These are phyloP conservation scores for Hypoxylon subgilvum DNA, from an alignment of 495 filamentous ascomycete species.

Conservation along the genomic window DNA sequence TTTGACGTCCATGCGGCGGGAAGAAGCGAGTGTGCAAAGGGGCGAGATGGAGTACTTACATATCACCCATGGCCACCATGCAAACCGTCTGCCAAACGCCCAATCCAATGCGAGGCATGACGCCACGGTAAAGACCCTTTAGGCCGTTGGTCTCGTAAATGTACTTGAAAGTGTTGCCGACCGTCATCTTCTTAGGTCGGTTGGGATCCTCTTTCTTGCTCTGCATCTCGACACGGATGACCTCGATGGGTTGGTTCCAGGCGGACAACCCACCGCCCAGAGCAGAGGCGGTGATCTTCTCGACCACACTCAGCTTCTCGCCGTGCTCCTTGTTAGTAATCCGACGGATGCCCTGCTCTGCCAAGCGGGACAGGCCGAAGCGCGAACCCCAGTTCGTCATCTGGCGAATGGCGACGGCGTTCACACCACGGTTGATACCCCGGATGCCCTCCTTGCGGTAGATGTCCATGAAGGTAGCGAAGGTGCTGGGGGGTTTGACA, in stretches of 20 bases:
- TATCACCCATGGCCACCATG: slow-evolving; percentile 99
- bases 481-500: slow-evolving; percentile 83
- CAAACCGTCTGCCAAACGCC: slow-evolving; percentile 99
- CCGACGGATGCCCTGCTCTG: slow-evolving; percentile 85
- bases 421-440: slow-evolving; percentile 97
- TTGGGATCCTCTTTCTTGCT: slow-evolving; percentile 97
- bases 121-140: slow-evolving; percentile 93
- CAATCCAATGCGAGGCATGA: slow-evolving; percentile 89
- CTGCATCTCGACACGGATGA: slow-evolving; percentile 99
- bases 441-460: slow-evolving; percentile 92
- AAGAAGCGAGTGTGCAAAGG: background rate
- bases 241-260: slow-evolving; percentile 99
- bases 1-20: background rate
- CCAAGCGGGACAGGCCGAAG: slow-evolving; percentile 89
- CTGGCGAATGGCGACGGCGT: slow-evolving; percentile 96
- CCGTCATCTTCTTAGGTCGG: slow-evolving; percentile 97
- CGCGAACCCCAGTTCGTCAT: slow-evolving; percentile 99
- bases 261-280: slow-evolving; percentile 92
- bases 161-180: slow-evolving; percentile 88
- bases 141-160: slow-evolving; percentile 89
- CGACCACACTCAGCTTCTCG: slow-evolving; percentile 73
- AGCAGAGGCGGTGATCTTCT: slow-evolving; percentile 89
- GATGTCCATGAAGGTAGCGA: slow-evolving; percentile 94
- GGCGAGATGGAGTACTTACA: slow-evolving; percentile 65
- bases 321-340: slow-evolving; percentile 79